Conservation (phyloP, 495 filamentous ascomycete genomes). For the Hypoxylon lenormandii region DNA sequence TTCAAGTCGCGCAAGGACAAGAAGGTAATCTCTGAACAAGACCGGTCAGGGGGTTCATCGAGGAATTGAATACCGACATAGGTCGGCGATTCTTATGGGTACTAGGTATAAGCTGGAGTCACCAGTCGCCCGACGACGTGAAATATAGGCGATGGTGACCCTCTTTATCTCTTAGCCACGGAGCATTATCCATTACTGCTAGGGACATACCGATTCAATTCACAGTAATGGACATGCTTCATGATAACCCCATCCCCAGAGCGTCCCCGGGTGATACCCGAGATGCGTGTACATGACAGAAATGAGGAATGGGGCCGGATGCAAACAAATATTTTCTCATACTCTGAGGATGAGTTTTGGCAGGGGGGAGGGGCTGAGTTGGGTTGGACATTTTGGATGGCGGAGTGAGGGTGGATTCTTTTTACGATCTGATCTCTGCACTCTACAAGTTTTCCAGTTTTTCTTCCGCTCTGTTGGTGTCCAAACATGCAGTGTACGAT, state of each 20-base stretch:
- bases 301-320: slow-evolving; percentile 32
- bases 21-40: slow-evolving; percentile 68
- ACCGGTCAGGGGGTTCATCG: slow-evolving; percentile 60
- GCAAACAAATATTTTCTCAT: slow-evolving; percentile 46
- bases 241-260: not conserved
- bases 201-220: slow-evolving; percentile 1
- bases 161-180: slow-evolving; percentile 4
- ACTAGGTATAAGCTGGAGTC: not conserved
- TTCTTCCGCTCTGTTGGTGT: slow-evolving; percentile 19
- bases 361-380: slow-evolving; percentile 6
- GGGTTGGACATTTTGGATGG: slow-evolving; percentile 40
- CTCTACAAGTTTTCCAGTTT: slow-evolving; percentile 24
- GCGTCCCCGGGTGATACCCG: slow-evolving; percentile 1
- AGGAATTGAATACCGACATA: slow-evolving; percentile 9
- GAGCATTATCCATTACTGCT: slow-evolving; percentile 3
- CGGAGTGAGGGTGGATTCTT: slow-evolving; percentile 27
- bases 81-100: not conserved
- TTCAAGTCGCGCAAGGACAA: slow-evolving; percentile 88
- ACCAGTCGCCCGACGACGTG: not conserved
- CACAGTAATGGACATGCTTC: slow-evolving; percentile 16
- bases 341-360: slow-evolving; percentile 43
- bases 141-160: slow-evolving; percentile 4
- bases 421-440: slow-evolving; percentile 30
- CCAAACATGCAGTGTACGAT: slow-evolving; percentile 10
- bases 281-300: slow-evolving; percentile 43